Evolutionary conservation across 768 basidiomycete genomes (phyloP), one percentile per base, ranked within the genome.

Genomic region (Agaricus blazei): DNA sequence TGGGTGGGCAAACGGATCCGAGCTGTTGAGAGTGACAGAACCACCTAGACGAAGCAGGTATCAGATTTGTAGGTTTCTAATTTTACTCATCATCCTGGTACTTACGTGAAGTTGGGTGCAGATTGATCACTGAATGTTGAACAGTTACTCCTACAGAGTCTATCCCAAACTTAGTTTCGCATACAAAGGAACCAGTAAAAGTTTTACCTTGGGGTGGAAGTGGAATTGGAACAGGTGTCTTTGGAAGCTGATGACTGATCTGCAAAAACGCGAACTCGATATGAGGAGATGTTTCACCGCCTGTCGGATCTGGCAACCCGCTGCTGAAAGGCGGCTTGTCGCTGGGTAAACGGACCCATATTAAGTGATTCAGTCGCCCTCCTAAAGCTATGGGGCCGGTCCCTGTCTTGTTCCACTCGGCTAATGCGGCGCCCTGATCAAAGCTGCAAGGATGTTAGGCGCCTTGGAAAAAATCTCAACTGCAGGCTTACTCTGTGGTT

Each of bases 1-100:
- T 34, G 59, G 59, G 12, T 56, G 41, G 8, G 46, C 54, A 38
- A 59, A 59, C 1, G 59, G 59, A 29, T 59, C 45, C 2, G 50
- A 48, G 11, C 49, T 56, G 4, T 38, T 36, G 0, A 59, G 47
- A 26, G 51, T 31, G 1, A 59, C 34, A 12, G 54, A 53, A 15
- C 59, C 59, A 24, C 59, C 59, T 59, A 26, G 31, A 9, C 14
- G 19, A 8, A 31, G 15, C 6, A 14, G 6, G 24, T 24, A 28
- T 36, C 15, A 24, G 24, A 24, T 48, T 11, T 38, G n/a, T 7
- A 26, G n/a, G 45, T n/a, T 43, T 6, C 28, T 50, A 36, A 19
- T 19, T 31, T 29, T 48, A 29, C 15, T 12, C 4, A 34, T 7
- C 5, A n/a, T 34, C 5, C n/a, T 23, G 26, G 23, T 45, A 24